Evolutionary conservation across 2,329 filamentous ascomycete species (phyloP), one percentile per base, ranked within the genome.

Genomic region (Diaporthe helianthi): DNA sequence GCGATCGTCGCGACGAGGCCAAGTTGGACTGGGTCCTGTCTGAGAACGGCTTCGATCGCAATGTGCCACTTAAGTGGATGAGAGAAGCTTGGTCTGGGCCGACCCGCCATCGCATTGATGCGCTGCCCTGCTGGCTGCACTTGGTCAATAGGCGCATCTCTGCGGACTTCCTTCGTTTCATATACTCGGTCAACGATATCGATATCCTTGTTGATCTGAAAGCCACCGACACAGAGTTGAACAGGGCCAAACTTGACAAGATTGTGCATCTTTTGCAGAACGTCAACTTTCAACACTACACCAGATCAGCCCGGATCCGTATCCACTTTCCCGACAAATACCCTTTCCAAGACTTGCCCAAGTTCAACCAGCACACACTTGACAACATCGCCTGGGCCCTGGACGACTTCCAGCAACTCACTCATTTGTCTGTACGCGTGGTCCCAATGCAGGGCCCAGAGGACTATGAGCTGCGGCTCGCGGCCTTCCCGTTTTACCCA

Each of bases 241-340:
- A 44, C 19, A 26, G 63, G 33, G 47, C 60, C n/a, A 52, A 46
- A 22, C 44, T 72, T 17, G 46, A 68, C 29, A 66, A 33, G 24
- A 47, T 72, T 17, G 33, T 49, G 26, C 24, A 33, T 19, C 19
- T 58, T 13, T 41, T 68, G 15, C 41, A 51, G 7, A 70, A 72
- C 22, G 41, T 53, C 52, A 70, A 71, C 61, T 66, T 72, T 12
- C 29, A 46, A 44, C 38, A 44, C 22, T 66, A 65, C 54, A 72
- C 65, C 4, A 33, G 33, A 51, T 17, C 15, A 10, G 41, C 51
- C 13, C 71, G 71, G n/a, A 31, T 72, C 17, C 71, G 71, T 33
- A 68, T 72, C 8, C 71, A 72, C 36, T 71, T 72, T 4, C 71
- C 71, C 33, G 24, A 69, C 38, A 49, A 67, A 15, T 71, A 71